phyloP scores from a whole-genome alignment of 345 rosid genomes.

The Passiflora organensis region DNA sequence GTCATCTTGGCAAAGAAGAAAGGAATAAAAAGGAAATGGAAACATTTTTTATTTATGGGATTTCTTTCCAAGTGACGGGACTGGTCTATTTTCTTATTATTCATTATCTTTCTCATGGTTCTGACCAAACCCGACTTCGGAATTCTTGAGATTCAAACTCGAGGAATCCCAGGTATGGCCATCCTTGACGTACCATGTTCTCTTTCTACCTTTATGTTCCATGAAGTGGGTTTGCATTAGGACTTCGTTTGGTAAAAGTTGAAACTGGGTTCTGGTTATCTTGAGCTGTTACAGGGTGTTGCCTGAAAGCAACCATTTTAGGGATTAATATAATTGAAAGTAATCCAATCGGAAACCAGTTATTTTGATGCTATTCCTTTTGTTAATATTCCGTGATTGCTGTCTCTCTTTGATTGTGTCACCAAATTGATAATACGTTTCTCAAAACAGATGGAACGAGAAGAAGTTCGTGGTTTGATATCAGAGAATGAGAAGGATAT shows the following conservation, averaged over 20 bases:
- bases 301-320: neutral
- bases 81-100: too few species aligned
- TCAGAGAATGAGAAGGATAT: conserved; percentile 25
- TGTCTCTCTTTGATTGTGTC: neutral
- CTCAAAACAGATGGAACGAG: conserved; percentile 49
- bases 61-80: too few species aligned
- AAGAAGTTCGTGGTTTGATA: conserved; percentile 33
- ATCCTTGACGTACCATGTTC: neutral
- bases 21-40: too few species aligned
- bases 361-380: too few species aligned
- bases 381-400: too few species aligned
- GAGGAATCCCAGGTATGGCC: neutral
- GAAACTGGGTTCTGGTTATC: too few species aligned
- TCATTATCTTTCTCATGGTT: neutral
- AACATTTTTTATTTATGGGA: too few species aligned
- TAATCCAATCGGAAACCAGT: neutral
- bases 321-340: neutral
- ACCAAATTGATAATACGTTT: neutral
- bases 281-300: too few species aligned
- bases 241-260: too few species aligned
- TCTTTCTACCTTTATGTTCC: too few species aligned
- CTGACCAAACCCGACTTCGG: neutral
- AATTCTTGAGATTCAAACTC: neutral
- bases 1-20: too few species aligned
- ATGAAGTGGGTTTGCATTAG: too few species aligned